phyloP scores from a whole-genome alignment of 2,329 filamentous ascomycete species.

The Aspergillus sp. region DNA sequence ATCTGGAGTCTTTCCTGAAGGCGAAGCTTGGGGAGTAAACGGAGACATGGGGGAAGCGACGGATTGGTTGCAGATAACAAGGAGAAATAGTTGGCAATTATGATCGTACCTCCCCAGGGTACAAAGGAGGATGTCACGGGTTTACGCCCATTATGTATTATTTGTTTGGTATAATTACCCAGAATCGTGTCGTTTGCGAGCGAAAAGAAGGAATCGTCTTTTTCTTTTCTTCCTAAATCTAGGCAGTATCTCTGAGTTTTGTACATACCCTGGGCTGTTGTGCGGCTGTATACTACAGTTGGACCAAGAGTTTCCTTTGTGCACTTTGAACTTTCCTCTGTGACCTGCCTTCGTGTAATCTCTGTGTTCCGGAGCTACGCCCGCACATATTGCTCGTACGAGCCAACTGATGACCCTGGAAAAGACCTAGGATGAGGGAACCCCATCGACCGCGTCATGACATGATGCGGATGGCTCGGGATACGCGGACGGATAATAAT shows the following conservation, averaged over 20 bases:
- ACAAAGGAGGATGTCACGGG: slow-evolving; percentile 25
- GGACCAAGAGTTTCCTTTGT: slow-evolving; percentile 21
- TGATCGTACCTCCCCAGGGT: slow-evolving; percentile 26
- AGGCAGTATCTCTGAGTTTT: slow-evolving; percentile 34
- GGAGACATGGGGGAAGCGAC: slow-evolving; percentile 8
- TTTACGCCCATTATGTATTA: slow-evolving; percentile 32
- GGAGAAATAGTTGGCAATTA: slow-evolving; percentile 24
- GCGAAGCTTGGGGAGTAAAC: slow-evolving; percentile 45
- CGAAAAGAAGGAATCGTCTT: slow-evolving; percentile 32
- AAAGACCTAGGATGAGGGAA: background rate
- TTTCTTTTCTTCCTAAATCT: slow-evolving; percentile 25
- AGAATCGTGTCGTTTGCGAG: slow-evolving; percentile 33
- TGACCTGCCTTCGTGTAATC: slow-evolving; percentile 5
- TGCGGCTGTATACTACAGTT: slow-evolving; percentile 34
- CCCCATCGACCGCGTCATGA: background rate
- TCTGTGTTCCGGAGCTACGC: too few species aligned
- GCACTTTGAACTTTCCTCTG: slow-evolving; percentile 21
- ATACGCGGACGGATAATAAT: background rate
- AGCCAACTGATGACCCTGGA: background rate
- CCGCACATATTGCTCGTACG: too few species aligned
- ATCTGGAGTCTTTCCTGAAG: slow-evolving; percentile 77
- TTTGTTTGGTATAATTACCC: slow-evolving; percentile 35
- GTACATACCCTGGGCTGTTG: slow-evolving; percentile 36
- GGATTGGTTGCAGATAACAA: slow-evolving; percentile 9
- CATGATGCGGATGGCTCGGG: background rate